Base-by-base conservation (phyloP, 768 basidiomycete genomes). In the Suillus weaverae region DNA sequence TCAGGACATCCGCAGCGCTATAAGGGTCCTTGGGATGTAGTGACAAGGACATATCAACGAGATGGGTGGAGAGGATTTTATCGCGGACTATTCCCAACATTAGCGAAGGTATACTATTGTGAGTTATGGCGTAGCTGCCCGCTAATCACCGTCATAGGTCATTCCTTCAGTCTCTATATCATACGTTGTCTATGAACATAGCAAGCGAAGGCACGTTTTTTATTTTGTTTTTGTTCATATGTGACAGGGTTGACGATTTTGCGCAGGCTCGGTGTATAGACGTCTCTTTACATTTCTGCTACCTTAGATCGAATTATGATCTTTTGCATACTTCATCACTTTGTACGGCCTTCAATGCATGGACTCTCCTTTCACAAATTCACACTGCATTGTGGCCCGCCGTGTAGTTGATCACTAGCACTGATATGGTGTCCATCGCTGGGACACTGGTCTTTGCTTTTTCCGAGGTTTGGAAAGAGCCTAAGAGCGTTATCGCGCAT, bases 31-130 rank as follows among this genome's bases (percentile, higher is more conserved):
- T 77, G 84, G 77, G 97, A 99, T 75, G 97, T 97, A 13, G 84
- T 85, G 30, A 74, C 81, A 50, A 91, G 89, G 75, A 97, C 95
- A 32, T 90, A 90, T 76, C 82, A 84, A 63, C 84, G 85, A 30
- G 96, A 97, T 70, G 95, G 97, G 0, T 96, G 94, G 92, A 84
- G 90, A 70, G 96, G 96, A 2, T 93, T 98, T 77, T 99, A 99
- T 78, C 88, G 91, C 32, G 97, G 97, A 30, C 79, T 98, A 68
- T 85, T 95, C 64, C 96, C 96, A 54, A 95, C 93, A 30, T 81
- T 98, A 70, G 94, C 95, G 55, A 99, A 99, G 87, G 92, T 90
- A 63, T 16, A 77, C 67, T 60, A 39, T 54, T 14, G 51, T 35
- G 61, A 35, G 26, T 60, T 60, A 48, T 4, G 11, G 16, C 4